Evolutionary conservation across 1,284 basidiomycete species (phyloP).

Genomic region (Kwoniella shivajii): DNA sequence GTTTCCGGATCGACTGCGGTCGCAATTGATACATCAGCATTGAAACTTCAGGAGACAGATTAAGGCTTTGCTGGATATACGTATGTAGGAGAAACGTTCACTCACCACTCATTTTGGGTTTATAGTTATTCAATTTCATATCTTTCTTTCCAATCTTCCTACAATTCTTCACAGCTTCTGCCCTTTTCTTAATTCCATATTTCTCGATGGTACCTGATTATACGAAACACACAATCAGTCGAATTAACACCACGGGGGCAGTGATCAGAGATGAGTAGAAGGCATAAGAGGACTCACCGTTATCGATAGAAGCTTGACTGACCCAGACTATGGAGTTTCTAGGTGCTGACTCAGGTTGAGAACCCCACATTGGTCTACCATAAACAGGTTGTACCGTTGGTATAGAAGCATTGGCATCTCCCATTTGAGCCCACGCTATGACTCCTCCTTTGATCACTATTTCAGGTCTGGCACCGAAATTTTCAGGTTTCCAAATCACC

Average conservation of each 20-base stretch:
- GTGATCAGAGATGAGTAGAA: neutral
- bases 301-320: conserved; percentile 70
- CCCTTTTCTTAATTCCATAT: conserved; percentile 75
- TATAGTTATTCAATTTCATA: conserved; percentile 88
- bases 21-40: neutral
- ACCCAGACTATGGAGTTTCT: conserved; percentile 84
- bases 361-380: conserved; percentile 87
- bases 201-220: conserved; percentile 60
- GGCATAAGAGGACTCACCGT: conserved; percentile 52
- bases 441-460: conserved; percentile 93
- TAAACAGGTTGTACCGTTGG: conserved; percentile 89
- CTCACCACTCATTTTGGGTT: conserved; percentile 69
- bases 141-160: conserved; percentile 76
- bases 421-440: conserved; percentile 88
- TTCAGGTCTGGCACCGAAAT: conserved; percentile 89
- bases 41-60: neutral
- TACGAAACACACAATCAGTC: conserved; percentile 1
- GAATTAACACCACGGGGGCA: too few relatives aligned
- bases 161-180: conserved; percentile 77
- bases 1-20: conserved; percentile 82
- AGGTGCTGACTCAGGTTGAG: conserved; percentile 70
- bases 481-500: conserved; percentile 89
- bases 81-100: too few relatives aligned
- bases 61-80: too few relatives aligned
- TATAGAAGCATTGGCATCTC: conserved; percentile 90